A percentile compares a stretch with the other conserved stretches of the same genome.
Evolutionary conservation across 441 rosid species (phyloP).

Genomic region (Euphorbia celastroides): DNA sequence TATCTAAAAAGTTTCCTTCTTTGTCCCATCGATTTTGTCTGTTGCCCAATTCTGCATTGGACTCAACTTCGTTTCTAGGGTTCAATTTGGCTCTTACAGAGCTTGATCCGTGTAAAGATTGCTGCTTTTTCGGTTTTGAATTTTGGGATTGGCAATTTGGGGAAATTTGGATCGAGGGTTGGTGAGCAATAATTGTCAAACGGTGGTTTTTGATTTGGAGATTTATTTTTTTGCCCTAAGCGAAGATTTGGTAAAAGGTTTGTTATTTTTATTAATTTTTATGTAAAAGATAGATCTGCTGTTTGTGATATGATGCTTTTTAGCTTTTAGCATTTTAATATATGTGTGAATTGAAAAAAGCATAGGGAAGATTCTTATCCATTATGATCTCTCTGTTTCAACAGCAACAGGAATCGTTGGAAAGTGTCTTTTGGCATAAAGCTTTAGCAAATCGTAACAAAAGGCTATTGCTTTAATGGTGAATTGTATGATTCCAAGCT

Average conservation of each 20-base stretch:
- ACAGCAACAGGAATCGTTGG: conserved; percentile 20
- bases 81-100: conserved; percentile 4
- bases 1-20: not conserved
- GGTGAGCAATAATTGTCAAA: conserved; percentile 12
- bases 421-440: conserved; percentile 29
- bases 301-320: conserved; percentile 38
- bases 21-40: conserved; percentile 11
- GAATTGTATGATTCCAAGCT: conserved; percentile 13
- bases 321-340: conserved; percentile 17
- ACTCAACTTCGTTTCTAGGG: not conserved
- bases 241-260: not conserved
- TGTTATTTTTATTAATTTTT: not conserved
- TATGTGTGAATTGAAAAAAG: conserved; percentile 19
- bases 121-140: conserved; percentile 4
- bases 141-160: conserved; percentile 3
- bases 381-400: conserved; percentile 14
- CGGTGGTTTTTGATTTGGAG: conserved; percentile 17
- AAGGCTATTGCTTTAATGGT: conserved; percentile 6
- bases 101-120: conserved; percentile 32
- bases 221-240: conserved; percentile 1
- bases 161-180: conserved; percentile 10
- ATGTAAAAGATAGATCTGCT: conserved; percentile 17
- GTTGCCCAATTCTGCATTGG: conserved; percentile 3
- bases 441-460: conserved; percentile 21
- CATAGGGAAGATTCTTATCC: conserved; percentile 22